These are phyloP conservation scores for Acanthamoeba triangularis DNA, from an alignment of 208 protist species.

Conservation along the genomic window DNA sequence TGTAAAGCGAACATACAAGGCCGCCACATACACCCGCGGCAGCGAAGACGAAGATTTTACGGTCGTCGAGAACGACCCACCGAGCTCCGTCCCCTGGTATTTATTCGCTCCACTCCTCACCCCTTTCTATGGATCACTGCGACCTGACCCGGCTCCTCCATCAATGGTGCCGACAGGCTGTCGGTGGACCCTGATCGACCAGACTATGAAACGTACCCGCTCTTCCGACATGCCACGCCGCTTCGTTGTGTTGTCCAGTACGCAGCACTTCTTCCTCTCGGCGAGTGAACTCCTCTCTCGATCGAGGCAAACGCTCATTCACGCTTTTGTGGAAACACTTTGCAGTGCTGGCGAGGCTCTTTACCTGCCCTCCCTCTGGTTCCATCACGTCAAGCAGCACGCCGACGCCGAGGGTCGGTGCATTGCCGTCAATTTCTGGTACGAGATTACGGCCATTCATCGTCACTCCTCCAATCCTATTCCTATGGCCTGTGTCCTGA, in stretches of 20 bases:
- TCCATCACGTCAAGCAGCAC: conserved; percentile 83
- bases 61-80: neutral
- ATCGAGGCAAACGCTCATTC: neutral
- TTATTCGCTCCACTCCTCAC: neutral
- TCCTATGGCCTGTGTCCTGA: neutral
- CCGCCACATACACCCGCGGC: conserved; percentile 9
- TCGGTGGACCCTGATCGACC: conserved; percentile 64
- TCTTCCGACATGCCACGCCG: conserved; percentile 53
- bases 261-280: neutral
- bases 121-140: neutral
- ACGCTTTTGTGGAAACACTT: neutral
- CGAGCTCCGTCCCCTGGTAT: conserved; percentile 30
- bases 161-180: neutral
- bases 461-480: neutral
- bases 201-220: conserved; percentile 53
- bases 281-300: neutral
- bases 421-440: conserved; percentile 83
- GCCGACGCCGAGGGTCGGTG: conserved; percentile 73
- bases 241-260: conserved; percentile 39
- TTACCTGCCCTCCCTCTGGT: conserved; percentile 87
- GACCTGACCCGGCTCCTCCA: neutral
- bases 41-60: conserved; percentile 12
- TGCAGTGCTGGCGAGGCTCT: conserved; percentile 84
- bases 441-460: neutral
- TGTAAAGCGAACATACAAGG: neutral